Percentiles rank a stretch among this genome's conserved stretches.
These are phyloP conservation scores for Cryptosporidium tyzzeri DNA, from an alignment of 169 alveolate genomes.

Conservation along the genomic window DNA sequence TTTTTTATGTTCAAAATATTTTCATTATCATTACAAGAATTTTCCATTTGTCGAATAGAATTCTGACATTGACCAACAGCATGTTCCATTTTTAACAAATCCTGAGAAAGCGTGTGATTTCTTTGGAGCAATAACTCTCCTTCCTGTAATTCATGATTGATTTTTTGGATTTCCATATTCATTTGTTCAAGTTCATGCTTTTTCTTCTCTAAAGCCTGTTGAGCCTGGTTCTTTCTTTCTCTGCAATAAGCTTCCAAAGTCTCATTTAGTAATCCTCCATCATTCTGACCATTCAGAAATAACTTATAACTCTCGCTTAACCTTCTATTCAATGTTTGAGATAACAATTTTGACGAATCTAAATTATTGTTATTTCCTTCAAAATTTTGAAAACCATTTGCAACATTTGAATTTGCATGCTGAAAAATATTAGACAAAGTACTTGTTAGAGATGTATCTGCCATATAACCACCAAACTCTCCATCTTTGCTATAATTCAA, in stretches of 20 bases:
- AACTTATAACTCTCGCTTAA: slow-evolving; percentile 60
- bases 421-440: slow-evolving; percentile 42
- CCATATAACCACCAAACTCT: slow-evolving; percentile 41
- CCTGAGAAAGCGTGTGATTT: slow-evolving; percentile 73
- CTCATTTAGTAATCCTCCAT: slow-evolving; percentile 63
- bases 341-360: slow-evolving; percentile 61
- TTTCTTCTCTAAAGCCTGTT: slow-evolving; percentile 67
- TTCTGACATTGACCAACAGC: slow-evolving; percentile 64
- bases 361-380: slow-evolving; percentile 10
- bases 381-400: slow-evolving; percentile 11
- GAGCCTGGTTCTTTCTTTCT: slow-evolving; percentile 73
- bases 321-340: slow-evolving; percentile 65
- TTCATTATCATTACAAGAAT: slow-evolving; percentile 64
- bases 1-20: slow-evolving; percentile 33
- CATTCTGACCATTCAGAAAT: slow-evolving; percentile 63
- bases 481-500: slow-evolving; percentile 78
- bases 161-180: slow-evolving; percentile 71
- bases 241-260: slow-evolving; percentile 73
- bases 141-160: slow-evolving; percentile 65
- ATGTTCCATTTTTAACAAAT: slow-evolving; percentile 63
- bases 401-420: neutral
- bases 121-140: slow-evolving; percentile 58
- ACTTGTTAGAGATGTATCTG: slow-evolving; percentile 50
- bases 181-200: slow-evolving; percentile 72
- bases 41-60: slow-evolving; percentile 49